Evolutionary conservation across 768 basidiomycete genomes (phyloP), one percentile per base, ranked within the genome.

Genomic region (Xerocomus brunneocitrinus): DNA sequence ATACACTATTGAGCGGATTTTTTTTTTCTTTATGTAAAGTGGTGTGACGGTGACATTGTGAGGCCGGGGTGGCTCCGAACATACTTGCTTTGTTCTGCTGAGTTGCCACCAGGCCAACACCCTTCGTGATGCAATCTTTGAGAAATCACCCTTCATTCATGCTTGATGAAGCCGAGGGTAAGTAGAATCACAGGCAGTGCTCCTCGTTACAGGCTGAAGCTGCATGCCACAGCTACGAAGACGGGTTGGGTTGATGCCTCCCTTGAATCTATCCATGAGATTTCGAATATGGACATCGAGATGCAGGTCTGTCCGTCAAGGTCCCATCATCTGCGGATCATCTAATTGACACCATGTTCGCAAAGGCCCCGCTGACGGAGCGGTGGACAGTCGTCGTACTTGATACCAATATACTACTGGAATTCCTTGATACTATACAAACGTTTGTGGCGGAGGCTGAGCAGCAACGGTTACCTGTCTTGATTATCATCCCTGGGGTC

Each of bases 401-500:
- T 31, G 90, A 93, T 63, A 92, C 90, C 28, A 93, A 92, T 59
- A 79, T 91, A 56, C 73, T 93, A 27, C 68, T 89, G 59, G 81
- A 83, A 62, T 75, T 83, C 55, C 78, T 90, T 54, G 81, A 83
- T 50, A 75, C 80, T 36, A 67, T 91, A 55, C 75, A 80, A 55
- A 76, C 78, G 43, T 87, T 91, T 62, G 80, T 85, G 40, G 73
- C 76, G 10, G 84, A 87, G 63, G 73, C 83, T 34, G 83, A 84
- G 61, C 71, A 65, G 25, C 65, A 70, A 22, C 55, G 54, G 7
- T 62, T 81, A n/a, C 78, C 81, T n/a, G 71, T 86, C 40, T 55
- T 80, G 47, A 69, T 91, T 27, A 72, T 91, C 56, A 78, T 91
- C 47, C 91, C 90, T 0, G 85, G 83, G 9, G 81, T 78, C 7